Base-by-base conservation (phyloP, 2,329 filamentous ascomycete genomes). In the Rhinocladiella similis region DNA sequence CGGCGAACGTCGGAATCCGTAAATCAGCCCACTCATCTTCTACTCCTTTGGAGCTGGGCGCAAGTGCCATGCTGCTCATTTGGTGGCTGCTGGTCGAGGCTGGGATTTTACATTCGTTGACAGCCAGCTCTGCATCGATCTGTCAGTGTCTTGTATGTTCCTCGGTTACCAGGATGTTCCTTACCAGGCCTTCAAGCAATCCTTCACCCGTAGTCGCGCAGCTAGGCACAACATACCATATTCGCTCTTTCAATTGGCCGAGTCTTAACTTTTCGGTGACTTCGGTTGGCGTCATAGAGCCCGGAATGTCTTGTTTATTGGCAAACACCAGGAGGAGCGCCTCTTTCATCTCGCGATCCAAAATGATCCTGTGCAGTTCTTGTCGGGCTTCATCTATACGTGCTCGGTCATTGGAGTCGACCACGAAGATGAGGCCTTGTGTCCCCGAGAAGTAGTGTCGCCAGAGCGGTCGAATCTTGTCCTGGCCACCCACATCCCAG, bases 391-490 rank as follows among this genome's bases (percentile, higher is more conserved):
- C 94, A 55, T 94, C 90, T 75, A 99, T 91, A 72, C 94, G 89
- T 67, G 85, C 86, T 64, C 87, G 89, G 76, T 97, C 94, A 69
- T 90, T 94, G 62, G 90, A 95, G 79, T 99, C 94, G 69, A 99
- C 91, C 66, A 99, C 94, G 80, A 97, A 99, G 78, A 99, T 97
- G 68, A 99, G 84, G 70, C 92, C 94, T 80, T 97, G 94, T 58
- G 94, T 97, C 70, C 92, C 88, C 66, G 86, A 89, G 73, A 96
- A 97, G 80, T 97, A 97, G 81, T 97, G 93, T 77, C 93, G 87
- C 93, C 93, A 97, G 60, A 97, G 80, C 62, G 93, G 93, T 65
- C 93, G 85, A 71, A 97, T 97, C 87, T 97, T 97, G 83, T 97
- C 93, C 82, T 97, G 93, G 64, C 93, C 93, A 76, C 93, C 93